Conservation (phyloP, 75 land plant genomes). For the Sequoiadendron giganteum region DNA sequence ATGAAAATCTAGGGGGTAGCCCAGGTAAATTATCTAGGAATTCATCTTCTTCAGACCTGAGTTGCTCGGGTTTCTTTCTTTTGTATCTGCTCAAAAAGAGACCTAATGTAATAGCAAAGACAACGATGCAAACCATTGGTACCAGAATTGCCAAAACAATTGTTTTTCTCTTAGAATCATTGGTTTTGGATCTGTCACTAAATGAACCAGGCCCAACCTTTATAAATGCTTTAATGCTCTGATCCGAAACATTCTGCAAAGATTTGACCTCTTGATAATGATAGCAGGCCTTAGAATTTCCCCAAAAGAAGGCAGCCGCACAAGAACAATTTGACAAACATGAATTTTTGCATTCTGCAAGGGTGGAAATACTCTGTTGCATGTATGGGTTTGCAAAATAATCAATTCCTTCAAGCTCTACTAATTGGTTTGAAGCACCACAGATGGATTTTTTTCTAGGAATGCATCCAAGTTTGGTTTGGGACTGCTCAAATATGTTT, state of each 20-base stretch:
- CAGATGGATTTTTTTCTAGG: slow-evolving; percentile 5
- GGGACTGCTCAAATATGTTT: not conserved
- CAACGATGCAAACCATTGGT: not conserved
- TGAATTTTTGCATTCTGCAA: slow-evolving; percentile 27
- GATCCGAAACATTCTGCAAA: slow-evolving; percentile 18
- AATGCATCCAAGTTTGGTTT: slow-evolving; percentile 7
- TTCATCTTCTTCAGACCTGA: slow-evolving; percentile 12
- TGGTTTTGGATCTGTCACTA: not conserved
- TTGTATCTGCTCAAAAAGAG: not conserved
- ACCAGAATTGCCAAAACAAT: not conserved
- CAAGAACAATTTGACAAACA: slow-evolving; percentile 68
- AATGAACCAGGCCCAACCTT: slow-evolving; percentile 8
- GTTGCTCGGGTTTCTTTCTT: not conserved
- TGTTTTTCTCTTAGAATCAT: not conserved
- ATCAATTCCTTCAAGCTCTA: slow-evolving; percentile 10
- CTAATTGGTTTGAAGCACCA: not conserved
- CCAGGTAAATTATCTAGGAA: slow-evolving; percentile 25
- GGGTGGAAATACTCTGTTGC: slow-evolving; percentile 3
- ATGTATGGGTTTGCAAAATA: slow-evolving; percentile 18
- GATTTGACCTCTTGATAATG: slow-evolving; percentile 46
- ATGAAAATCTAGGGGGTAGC: slow-evolving; percentile 29
- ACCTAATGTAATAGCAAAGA: not conserved
- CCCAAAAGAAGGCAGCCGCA: slow-evolving; percentile 52
- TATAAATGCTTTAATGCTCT: slow-evolving; percentile 7
- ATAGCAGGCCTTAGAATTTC: slow-evolving; percentile 43